phyloP scores from a whole-genome alignment of 2,329 filamentous ascomycete genomes.

The Fusarium agapanthi region DNA sequence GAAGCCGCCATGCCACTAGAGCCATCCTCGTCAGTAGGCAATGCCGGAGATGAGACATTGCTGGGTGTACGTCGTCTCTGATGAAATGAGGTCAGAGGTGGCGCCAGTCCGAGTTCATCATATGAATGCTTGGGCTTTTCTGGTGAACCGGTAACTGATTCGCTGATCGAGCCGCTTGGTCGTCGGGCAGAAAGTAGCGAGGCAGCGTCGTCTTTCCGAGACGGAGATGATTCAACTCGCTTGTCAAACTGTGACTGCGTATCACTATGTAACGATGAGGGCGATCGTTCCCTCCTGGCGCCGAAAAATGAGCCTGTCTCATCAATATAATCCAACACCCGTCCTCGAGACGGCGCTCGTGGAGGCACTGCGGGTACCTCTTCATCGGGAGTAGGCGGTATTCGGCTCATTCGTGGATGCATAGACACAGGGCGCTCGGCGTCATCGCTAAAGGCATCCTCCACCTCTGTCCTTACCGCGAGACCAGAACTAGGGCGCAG shows the following conservation, averaged over 20 bases:
- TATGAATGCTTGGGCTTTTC: slow-evolving; percentile 57
- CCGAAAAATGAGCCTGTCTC: slow-evolving; percentile 58
- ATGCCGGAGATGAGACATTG: slow-evolving; percentile 68
- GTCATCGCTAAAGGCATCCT: slow-evolving; percentile 60
- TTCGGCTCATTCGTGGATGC: slow-evolving; percentile 77
- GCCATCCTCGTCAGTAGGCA: slow-evolving; percentile 77
- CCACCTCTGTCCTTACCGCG: slow-evolving; percentile 63
- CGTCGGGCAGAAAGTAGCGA: slow-evolving; percentile 48
- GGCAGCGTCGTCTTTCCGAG: slow-evolving; percentile 47
- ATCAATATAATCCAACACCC: slow-evolving; percentile 50
- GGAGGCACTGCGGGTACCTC: slow-evolving; percentile 57
- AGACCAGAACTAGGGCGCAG: slow-evolving; percentile 45
- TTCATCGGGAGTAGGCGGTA: slow-evolving; percentile 61
- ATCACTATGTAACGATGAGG: slow-evolving; percentile 59
- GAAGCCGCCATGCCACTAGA: slow-evolving; percentile 62
- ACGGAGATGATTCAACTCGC: slow-evolving; percentile 43
- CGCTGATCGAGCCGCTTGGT: slow-evolving; percentile 33
- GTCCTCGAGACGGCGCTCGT: slow-evolving; percentile 52
- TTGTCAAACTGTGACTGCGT: slow-evolving; percentile 43
- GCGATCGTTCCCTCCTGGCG: slow-evolving; percentile 66
- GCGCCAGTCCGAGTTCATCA: slow-evolving; percentile 61
- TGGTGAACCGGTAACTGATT: slow-evolving; percentile 52
- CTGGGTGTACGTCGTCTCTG: slow-evolving; percentile 63
- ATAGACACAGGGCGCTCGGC: slow-evolving; percentile 74
- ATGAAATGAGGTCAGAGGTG: slow-evolving; percentile 58